These are phyloP conservation scores for Colletotrichum liriopes DNA, from an alignment of 2,329 filamentous ascomycete genomes.

Conservation along the genomic window DNA sequence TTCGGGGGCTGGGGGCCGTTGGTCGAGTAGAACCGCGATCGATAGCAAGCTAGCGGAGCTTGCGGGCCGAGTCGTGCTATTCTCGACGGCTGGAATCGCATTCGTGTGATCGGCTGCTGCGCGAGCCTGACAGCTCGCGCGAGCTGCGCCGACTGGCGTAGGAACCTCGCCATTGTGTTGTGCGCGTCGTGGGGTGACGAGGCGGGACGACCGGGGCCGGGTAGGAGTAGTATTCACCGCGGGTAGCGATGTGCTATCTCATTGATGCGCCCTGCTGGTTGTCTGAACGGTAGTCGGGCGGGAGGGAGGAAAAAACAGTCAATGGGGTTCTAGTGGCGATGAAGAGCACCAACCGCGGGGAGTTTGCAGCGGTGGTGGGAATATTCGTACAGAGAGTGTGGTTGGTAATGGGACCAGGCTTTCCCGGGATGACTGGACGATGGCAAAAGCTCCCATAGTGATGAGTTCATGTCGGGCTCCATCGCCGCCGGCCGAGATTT, in stretches of 20 bases:
- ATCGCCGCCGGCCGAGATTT: slow-evolving; percentile 29
- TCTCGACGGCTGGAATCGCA: slow-evolving; percentile 56
- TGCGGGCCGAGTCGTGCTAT: slow-evolving; percentile 54
- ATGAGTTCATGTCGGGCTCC: slow-evolving; percentile 37
- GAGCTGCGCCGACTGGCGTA: slow-evolving; percentile 77
- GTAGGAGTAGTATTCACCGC: slow-evolving; percentile 33
- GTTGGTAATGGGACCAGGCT: slow-evolving; percentile 30
- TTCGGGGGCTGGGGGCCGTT: slow-evolving; percentile 57
- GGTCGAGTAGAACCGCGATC: slow-evolving; percentile 56
- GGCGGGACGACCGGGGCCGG: slow-evolving; percentile 43
- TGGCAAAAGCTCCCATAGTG: slow-evolving; percentile 41
- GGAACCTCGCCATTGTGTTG: slow-evolving; percentile 73
- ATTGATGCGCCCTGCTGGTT: slow-evolving; percentile 29
- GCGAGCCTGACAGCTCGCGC: slow-evolving; percentile 73
- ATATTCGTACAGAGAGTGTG: slow-evolving; percentile 21
- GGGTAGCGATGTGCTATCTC: slow-evolving; percentile 39
- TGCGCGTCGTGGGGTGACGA: slow-evolving; percentile 17
- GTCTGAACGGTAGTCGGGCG: not conserved
- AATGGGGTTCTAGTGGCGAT: not conserved
- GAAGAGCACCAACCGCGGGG: slow-evolving; percentile 18
- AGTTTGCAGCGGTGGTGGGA: slow-evolving; percentile 5
- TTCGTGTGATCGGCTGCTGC: slow-evolving; percentile 66
- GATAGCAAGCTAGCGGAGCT: slow-evolving; percentile 48
- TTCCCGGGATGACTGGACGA: slow-evolving; percentile 34
- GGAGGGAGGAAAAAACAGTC: not conserved